phyloP scores from a whole-genome alignment of 2,329 filamentous ascomycete genomes.

The Fusarium sp. region DNA sequence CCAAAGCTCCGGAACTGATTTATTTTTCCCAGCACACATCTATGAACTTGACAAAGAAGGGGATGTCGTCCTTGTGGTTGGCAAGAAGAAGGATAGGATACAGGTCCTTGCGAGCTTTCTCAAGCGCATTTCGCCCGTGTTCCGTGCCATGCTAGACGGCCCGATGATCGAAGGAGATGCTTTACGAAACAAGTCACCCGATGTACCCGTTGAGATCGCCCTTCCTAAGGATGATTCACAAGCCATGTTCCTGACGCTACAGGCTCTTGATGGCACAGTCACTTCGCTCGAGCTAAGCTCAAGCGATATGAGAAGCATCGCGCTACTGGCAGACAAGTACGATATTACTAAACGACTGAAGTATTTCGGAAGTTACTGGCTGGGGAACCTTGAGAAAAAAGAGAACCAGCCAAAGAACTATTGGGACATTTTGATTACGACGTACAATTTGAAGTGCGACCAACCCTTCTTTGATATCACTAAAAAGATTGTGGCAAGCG shows the following conservation, averaged over 20 bases:
- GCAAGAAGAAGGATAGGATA: background rate
- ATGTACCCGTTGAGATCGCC: rapidly evolving
- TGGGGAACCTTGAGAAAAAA: rapidly evolving
- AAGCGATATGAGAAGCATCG: rapidly evolving
- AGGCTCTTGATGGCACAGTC: background rate
- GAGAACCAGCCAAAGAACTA: rapidly evolving
- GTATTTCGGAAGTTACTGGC: background rate
- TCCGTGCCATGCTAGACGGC: background rate
- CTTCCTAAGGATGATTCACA: background rate
- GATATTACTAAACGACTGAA: rapidly evolving
- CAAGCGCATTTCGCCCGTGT: background rate
- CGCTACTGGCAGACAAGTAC: background rate
- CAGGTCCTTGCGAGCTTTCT: background rate
- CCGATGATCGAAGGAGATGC: background rate
- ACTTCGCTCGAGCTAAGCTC: background rate
- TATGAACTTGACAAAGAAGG: background rate
- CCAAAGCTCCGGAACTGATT: background rate
- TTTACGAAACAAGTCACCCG: rapidly evolving
- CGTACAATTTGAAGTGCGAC: background rate
- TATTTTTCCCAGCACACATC: too few relatives aligned
- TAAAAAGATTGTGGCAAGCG: background rate
- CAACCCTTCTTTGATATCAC: background rate
- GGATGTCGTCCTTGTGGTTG: slow-evolving; percentile 7
- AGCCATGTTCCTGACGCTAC: rapidly evolving
- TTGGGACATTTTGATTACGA: background rate